phyloP scores from a whole-genome alignment of 441 rosid genomes.

The Populus trichocarpa region DNA sequence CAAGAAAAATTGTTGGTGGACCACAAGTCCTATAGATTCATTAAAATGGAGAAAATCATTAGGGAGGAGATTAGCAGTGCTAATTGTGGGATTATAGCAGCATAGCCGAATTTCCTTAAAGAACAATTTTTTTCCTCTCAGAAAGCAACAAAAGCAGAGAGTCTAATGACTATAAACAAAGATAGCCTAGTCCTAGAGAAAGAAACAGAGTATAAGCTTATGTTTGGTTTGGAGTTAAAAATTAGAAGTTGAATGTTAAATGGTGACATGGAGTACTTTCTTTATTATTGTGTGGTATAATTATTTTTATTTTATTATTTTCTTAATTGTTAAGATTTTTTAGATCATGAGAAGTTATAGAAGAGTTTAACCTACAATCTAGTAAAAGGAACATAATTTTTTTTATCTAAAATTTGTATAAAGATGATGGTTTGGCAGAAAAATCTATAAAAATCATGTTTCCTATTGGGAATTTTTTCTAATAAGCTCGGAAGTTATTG shows the following conservation, averaged over 20 bases:
- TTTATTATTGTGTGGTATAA: too few relatives aligned
- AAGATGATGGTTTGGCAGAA: too few relatives aligned
- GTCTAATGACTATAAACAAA: background rate
- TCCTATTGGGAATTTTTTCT: too few relatives aligned
- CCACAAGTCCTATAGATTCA: conserved; percentile 16
- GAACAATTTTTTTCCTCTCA: background rate
- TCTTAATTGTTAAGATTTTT: too few relatives aligned
- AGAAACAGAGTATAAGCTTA: background rate
- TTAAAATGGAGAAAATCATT: background rate
- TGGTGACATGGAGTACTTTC: background rate
- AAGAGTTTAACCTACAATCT: too few relatives aligned
- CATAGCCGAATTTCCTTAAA: background rate
- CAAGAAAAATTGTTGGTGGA: conserved; percentile 24
- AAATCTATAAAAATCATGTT: too few relatives aligned
- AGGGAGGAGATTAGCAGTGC: background rate
- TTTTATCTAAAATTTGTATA: too few relatives aligned
- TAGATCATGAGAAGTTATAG: too few relatives aligned
- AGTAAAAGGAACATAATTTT: too few relatives aligned
- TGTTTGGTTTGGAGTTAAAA: background rate
- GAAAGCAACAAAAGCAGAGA: background rate
- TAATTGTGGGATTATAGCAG: background rate
- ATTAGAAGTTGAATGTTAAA: too few relatives aligned
- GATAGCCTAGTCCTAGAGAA: background rate
- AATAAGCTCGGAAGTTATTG: too few relatives aligned
- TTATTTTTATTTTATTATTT: too few relatives aligned